A percentile compares a stretch with the other conserved stretches of the same genome.
Evolutionary conservation across 2,329 filamentous ascomycete species (phyloP).

Genomic region (Phyllosticta capitalensis): DNA sequence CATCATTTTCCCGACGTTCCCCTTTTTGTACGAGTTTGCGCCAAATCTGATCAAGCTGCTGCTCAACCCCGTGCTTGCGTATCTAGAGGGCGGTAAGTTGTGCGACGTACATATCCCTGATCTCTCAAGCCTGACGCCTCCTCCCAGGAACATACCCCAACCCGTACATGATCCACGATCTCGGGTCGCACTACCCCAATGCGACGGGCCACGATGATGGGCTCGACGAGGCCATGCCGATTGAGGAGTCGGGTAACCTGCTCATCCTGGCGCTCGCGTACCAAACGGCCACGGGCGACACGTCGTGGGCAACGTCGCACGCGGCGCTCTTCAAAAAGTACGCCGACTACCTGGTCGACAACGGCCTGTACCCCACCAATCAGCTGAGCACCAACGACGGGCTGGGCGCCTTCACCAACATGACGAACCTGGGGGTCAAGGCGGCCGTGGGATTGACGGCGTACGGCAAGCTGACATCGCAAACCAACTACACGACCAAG

Average conservation of each 20-base stretch:
- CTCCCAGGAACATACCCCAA: conserved; percentile 13
- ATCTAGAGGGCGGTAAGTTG: conserved; percentile 30
- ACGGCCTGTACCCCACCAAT: conserved; percentile 29
- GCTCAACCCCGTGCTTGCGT: conserved; percentile 35
- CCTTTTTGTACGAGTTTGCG: conserved; percentile 34
- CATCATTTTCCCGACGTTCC: conserved; percentile 34
- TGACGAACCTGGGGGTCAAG: conserved; percentile 40
- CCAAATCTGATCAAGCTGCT: conserved; percentile 36
- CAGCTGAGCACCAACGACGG: conserved; percentile 37
- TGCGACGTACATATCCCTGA: no score
- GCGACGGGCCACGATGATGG: conserved; percentile 30
- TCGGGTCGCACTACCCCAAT: conserved; percentile 34
- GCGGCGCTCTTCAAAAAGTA: conserved; percentile 26
- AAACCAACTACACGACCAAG: conserved; percentile 27
- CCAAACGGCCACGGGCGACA: conserved; percentile 30
- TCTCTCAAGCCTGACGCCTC: not conserved
- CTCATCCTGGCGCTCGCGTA: conserved; percentile 32
- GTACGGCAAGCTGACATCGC: conserved; percentile 31
- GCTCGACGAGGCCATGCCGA: conserved; percentile 33
- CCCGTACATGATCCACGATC: conserved; percentile 32
- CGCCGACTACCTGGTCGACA: conserved; percentile 33
- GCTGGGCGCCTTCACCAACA: conserved; percentile 31
- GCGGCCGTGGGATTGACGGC: conserved; percentile 38
- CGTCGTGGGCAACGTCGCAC: conserved; percentile 28
- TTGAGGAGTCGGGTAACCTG: conserved; percentile 34